Percentiles rank a stretch among this genome's conserved stretches.
Conservation (phyloP, 2,329 filamentous ascomycete species). For the Penicillium sp. region DNA sequence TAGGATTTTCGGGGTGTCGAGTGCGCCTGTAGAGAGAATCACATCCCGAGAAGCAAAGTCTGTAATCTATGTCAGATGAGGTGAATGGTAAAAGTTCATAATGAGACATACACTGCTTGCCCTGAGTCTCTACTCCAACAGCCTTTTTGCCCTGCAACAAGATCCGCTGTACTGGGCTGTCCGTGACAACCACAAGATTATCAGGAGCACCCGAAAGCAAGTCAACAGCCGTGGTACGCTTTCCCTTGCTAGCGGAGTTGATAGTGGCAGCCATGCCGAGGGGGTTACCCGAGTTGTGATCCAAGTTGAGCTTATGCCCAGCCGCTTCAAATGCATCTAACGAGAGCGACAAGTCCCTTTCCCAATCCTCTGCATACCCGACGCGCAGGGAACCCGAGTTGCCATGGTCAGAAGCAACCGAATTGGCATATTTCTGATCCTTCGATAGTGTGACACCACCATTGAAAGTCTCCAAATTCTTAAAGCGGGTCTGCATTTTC, state of each 20-base stretch:
- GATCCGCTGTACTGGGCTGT: slow-evolving; percentile 50
- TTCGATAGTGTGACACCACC: slow-evolving; percentile 38
- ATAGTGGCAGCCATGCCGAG: slow-evolving; percentile 56
- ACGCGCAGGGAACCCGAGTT: slow-evolving; percentile 50
- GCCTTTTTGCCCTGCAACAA: slow-evolving; percentile 49
- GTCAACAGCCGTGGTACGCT: slow-evolving; percentile 55
- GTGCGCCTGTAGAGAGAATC: slow-evolving; percentile 42
- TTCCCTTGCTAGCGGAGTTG: slow-evolving; percentile 50
- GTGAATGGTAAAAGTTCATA: neutral
- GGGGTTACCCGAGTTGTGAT: slow-evolving; percentile 60
- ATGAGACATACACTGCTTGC: slow-evolving; percentile 40
- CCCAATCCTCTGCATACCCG: slow-evolving; percentile 51
- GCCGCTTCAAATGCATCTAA: slow-evolving; percentile 51
- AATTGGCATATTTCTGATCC: slow-evolving; percentile 50
- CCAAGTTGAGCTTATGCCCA: slow-evolving; percentile 52
- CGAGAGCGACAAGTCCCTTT: slow-evolving; percentile 49
- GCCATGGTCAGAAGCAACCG: slow-evolving; percentile 51
- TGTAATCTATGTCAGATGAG: slow-evolving; percentile 4
- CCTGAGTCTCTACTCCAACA: slow-evolving; percentile 47
- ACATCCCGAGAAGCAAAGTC: slow-evolving; percentile 41
- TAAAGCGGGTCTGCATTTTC: slow-evolving; percentile 52
- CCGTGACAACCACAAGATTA: slow-evolving; percentile 56
- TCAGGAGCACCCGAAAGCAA: slow-evolving; percentile 47
- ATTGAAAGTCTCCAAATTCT: slow-evolving; percentile 57
- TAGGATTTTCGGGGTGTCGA: slow-evolving; percentile 45